A percentile compares a stretch with the other conserved stretches of the same genome.
These are phyloP conservation scores for Bolboschoenoplectus hybrid DNA, from an alignment of 202 grass and related monocot genomes.

Conservation along the genomic window DNA sequence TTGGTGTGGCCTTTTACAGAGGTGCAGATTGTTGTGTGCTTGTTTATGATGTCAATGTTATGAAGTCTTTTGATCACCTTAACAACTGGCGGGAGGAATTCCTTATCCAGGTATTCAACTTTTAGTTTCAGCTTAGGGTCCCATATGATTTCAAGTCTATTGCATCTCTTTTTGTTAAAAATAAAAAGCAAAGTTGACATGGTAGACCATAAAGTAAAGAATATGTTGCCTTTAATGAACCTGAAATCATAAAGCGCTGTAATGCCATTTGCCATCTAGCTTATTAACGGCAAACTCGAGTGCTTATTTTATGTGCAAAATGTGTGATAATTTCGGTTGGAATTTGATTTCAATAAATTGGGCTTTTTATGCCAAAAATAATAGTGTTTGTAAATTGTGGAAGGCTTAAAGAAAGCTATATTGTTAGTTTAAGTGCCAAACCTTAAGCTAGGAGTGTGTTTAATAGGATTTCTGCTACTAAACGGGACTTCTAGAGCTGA, in stretches of 20 bases:
- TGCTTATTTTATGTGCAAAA: background rate
- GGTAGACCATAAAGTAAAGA: background rate
- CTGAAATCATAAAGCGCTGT: background rate
- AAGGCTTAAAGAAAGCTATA: no score
- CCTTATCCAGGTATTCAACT: slow-evolving; percentile 67
- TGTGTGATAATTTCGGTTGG: background rate
- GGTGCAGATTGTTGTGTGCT: slow-evolving; percentile 98
- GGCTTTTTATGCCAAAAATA: background rate
- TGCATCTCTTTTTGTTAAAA: background rate
- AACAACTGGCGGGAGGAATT: slow-evolving; percentile 99
- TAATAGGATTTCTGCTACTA: slow-evolving; percentile 9
- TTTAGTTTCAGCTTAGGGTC: slow-evolving; percentile 3
- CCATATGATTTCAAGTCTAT: background rate
- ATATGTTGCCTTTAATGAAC: background rate
- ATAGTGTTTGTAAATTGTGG: background rate
- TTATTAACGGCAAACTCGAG: background rate
- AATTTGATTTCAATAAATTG: background rate
- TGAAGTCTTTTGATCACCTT: slow-evolving; percentile 94
- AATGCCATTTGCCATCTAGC: background rate
- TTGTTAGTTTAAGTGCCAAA: background rate
- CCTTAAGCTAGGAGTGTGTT: background rate
- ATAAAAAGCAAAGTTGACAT: background rate
- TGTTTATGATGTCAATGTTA: slow-evolving; percentile 94
- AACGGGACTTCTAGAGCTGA: background rate
- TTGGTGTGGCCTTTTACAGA: slow-evolving; percentile 96